Percentiles rank a stretch among this genome's conserved stretches.
Evolutionary conservation across 2,329 filamentous ascomycete species (phyloP).

Genomic region (Pseudocercospora cruenta): DNA sequence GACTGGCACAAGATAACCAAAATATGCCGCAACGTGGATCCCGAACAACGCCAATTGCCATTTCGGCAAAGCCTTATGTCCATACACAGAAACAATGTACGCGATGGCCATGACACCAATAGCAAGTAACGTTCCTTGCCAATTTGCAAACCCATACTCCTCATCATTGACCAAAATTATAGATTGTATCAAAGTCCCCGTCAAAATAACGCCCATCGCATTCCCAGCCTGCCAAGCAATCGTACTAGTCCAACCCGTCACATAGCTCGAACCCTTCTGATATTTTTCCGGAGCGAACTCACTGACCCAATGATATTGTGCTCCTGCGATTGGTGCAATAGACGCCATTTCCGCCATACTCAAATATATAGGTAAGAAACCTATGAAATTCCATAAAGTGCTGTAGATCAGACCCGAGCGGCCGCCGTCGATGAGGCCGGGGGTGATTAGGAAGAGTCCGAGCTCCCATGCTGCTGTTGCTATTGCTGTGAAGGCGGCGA

Average conservation of each 20-base stretch:
- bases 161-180: constrained; percentile 45
- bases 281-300: constrained; percentile 35
- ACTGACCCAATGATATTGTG: constrained; percentile 29
- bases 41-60: constrained; percentile 35
- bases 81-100: constrained; percentile 46
- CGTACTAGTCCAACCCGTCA: constrained; percentile 25
- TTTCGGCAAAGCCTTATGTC: constrained; percentile 39
- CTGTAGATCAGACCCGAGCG: constrained; percentile 34
- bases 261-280: constrained; percentile 2
- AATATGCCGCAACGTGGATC: constrained; percentile 30
- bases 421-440: constrained; percentile 32
- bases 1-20: constrained; percentile 33
- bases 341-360: constrained; percentile 38
- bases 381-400: constrained; percentile 31
- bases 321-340: constrained; percentile 33
- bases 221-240: constrained; percentile 29
- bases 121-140: constrained; percentile 54
- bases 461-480: constrained; percentile 28
- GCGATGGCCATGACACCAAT: constrained; percentile 49
- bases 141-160: constrained; percentile 46
- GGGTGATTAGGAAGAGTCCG: constrained; percentile 8
- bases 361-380: constrained; percentile 27
- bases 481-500: constrained; percentile 24
- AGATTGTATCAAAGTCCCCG: constrained; percentile 26
- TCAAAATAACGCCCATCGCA: constrained; percentile 25